Evolutionary conservation across 1,139 yeast genomes (phyloP), one percentile per base, ranked within the genome.

Genomic region (Taphrina deformans): DNA sequence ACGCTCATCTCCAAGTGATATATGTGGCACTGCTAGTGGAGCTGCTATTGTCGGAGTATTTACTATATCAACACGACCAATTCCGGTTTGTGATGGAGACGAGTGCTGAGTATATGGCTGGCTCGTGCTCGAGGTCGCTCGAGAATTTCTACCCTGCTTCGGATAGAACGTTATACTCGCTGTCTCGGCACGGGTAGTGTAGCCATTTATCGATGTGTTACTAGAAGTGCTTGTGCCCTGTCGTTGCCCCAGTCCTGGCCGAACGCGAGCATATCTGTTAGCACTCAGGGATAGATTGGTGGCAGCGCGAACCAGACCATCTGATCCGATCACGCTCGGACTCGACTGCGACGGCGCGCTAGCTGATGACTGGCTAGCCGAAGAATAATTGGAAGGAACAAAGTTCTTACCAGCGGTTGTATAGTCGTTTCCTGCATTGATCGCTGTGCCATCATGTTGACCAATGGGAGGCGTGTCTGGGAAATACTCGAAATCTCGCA

Each of bases 401-500:
- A 38, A 53, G 12, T 38, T 53, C 45, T 38, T 35, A 24, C 58
- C 48, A 35, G 26, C 40, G 33, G 35, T 23, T 14, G 38, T 21
- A 23, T 53, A 53, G 16, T 53, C 58, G n/a, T 35, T 38, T n/a
- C n/a, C 44, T 18, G n/a, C 35, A 31, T 9, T 33, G 16, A 18
- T 14, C 12, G 12, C 18, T 23, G 58, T 18, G 21, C 44, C 33
- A n/a, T 48, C 50, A 27, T 33, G 35, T 27, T 50, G 50, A 16
- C 26, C 41, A 27, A 40, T 5, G 12, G 63, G 56, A 26, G 63
- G 63, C 16, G 63, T 59, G n/a, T 59, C 63, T 12, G 63, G 63
- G 33, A 59, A 59, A 40, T 59, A 59, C 29, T 59, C 63, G 38
- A 59, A 59, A n/a, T 59, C 56, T 24, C 56, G 56, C 63, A 59